phyloP scores from a whole-genome alignment of 2,329 filamentous ascomycete genomes.

The Leptographium wingfieldii region DNA sequence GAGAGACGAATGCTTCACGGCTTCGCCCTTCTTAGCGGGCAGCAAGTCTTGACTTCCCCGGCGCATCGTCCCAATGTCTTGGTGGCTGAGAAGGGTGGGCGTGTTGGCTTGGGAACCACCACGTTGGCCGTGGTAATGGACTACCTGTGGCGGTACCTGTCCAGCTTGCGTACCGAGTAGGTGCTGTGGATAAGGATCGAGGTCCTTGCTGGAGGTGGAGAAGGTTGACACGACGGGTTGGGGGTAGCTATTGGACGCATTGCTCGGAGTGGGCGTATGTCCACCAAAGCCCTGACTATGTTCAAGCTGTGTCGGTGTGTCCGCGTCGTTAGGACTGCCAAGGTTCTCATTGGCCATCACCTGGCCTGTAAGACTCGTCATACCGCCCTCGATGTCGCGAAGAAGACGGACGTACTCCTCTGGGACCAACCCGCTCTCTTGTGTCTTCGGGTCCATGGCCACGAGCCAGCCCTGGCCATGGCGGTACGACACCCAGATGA shows the following conservation, averaged over 20 bases:
- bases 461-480: conserved; percentile 97
- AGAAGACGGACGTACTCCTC: conserved; percentile 92
- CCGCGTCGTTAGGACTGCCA: conserved; percentile 40
- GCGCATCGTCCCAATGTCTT: conserved; percentile 32
- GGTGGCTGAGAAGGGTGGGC: conserved; percentile 41
- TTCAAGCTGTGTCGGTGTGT: conserved; percentile 50
- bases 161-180: conserved; percentile 49
- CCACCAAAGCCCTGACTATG: conserved; percentile 29
- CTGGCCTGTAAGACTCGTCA: conserved; percentile 58
- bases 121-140: conserved; percentile 55
- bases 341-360: conserved; percentile 29
- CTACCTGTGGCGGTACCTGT: conserved; percentile 50
- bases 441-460: conserved; percentile 87
- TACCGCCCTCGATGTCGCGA: conserved; percentile 83
- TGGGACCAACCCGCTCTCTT: conserved; percentile 86
- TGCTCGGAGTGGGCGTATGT: conserved; percentile 33
- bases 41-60: conserved; percentile 35
- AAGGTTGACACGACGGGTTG: conserved; percentile 57
- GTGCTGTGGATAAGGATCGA: conserved; percentile 55
- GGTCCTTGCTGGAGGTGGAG: conserved; percentile 56
- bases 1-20: conserved; percentile 22
- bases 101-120: conserved; percentile 57
- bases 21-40: conserved; percentile 24
- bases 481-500: conserved; percentile 91
- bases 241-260: conserved; percentile 48